Evolutionary conservation across 352 stramenopile genomes (phyloP).

Genomic region (Globisporangium alternatum): DNA sequence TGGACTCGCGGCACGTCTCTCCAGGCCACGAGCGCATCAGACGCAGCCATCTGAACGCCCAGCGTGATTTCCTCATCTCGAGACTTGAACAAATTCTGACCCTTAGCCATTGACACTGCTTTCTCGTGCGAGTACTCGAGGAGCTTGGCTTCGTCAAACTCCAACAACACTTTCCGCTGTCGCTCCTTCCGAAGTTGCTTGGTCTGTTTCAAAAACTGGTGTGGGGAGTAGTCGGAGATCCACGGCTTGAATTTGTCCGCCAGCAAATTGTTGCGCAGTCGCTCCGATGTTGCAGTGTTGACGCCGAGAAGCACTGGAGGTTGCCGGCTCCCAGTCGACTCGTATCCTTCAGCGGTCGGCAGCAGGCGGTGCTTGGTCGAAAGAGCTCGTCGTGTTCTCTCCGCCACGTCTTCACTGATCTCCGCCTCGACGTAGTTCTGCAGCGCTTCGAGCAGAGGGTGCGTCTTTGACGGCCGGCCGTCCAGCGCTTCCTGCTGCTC

Average conservation of each 20-base stretch:
- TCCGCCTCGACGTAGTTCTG: constrained; percentile 66
- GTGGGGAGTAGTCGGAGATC: constrained; percentile 37
- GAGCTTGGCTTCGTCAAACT: constrained; percentile 38
- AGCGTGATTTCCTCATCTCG: constrained; percentile 48
- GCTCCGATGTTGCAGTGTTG: constrained; percentile 35
- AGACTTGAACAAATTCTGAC: background rate
- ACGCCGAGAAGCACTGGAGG: constrained; percentile 26
- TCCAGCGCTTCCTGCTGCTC: constrained; percentile 70
- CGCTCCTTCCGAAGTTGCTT: constrained; percentile 35
- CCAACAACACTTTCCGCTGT: constrained; percentile 38
- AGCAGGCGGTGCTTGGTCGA: constrained; percentile 32
- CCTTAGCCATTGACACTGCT: constrained; percentile 16
- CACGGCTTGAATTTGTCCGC: constrained; percentile 47
- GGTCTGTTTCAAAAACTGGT: constrained; percentile 30
- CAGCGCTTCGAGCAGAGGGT: constrained; percentile 61
- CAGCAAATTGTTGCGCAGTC: constrained; percentile 33
- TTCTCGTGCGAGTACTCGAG: constrained; percentile 21
- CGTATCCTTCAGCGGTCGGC: constrained; percentile 35
- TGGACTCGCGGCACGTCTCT: constrained; percentile 27
- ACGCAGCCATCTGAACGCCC: constrained; percentile 44
- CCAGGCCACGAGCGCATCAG: constrained; percentile 48
- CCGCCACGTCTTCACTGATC: constrained; percentile 23
- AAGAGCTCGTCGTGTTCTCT: constrained; percentile 18
- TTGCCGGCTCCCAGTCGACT: constrained; percentile 18
- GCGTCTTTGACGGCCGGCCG: constrained; percentile 52